Evolutionary conservation across 306 rosid species (phyloP), one percentile per base, ranked within the genome.

Genomic region (Vigna radiata): DNA sequence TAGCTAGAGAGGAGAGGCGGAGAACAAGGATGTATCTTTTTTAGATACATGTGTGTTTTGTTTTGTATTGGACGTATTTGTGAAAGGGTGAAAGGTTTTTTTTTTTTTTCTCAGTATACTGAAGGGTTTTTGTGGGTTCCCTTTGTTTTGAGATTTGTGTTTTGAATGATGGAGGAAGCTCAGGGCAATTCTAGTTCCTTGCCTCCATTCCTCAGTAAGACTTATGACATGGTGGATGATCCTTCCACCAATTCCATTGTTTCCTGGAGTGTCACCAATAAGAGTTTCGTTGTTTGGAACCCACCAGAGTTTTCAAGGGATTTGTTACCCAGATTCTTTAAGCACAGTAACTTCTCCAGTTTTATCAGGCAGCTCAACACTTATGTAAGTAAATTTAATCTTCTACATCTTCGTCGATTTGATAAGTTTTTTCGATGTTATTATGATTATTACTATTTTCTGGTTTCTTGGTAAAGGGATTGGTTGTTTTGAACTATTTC

Each of bases 291-390:
- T 8, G 97, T 95, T 19, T 85, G 92, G 97, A 81, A 95, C 62
- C 88, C 91, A 11, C 86, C 77, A 0, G 97, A 90, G 25, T 95
- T 95, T 62, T 70, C 91, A 0, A 84, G 86, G 64, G 87, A 62
- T 68, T 82, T 90, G 86, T 70, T 95, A 7, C 97, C 97, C 14
- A 89, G 49, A 70, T 95, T 63, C 88, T 95, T 95, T 46, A 92
- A 92, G 91, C 97, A 95, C 86, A 85, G 76, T 56, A 95, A 95
- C 85, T 95, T 95, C 87, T 90, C 98, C 8, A 92, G 98, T 83
- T 95, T 95, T 83, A 87, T 89, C 72, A 87, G 98, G 73, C 98
- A 95, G 78, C 93, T 95, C 68, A 95, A 95, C 72, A 95, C 97
- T 62, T 92, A 95, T 78, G 98, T 92, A 88, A 90, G 94, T 59